A percentile compares a stretch with the other conserved stretches of the same genome.
Conservation (phyloP, 805 yeast genomes). For the Suhomyces sp. region DNA sequence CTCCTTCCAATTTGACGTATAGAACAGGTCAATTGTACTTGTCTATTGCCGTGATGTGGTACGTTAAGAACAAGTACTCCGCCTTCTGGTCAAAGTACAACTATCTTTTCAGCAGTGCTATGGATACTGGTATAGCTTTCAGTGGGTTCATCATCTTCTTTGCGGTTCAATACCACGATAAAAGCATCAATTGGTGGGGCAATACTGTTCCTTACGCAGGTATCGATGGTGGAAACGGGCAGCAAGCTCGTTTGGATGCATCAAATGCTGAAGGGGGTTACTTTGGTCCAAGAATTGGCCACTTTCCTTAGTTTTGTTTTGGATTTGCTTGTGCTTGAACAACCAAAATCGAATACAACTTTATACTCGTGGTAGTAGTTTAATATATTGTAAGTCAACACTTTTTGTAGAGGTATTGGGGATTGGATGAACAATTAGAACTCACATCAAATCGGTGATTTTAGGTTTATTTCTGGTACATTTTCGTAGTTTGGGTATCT, state of each 20-base stretch:
- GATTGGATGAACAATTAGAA: no score
- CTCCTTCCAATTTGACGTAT: conserved; percentile 36
- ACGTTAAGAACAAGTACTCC: conserved; percentile 25
- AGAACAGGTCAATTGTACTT: conserved; percentile 29
- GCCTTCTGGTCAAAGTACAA: conserved; percentile 40
- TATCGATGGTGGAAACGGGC: conserved; percentile 27
- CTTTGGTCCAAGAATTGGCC: conserved; percentile 19
- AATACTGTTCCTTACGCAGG: conserved; percentile 31
- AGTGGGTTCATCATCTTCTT: conserved; percentile 36
- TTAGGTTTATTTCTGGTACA: no score
- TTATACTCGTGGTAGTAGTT: no score
- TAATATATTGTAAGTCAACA: no score
- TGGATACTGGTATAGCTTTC: conserved; percentile 37
- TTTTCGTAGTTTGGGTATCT: no score
- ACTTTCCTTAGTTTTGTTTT: conserved; percentile 12
- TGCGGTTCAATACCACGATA: conserved; percentile 35
- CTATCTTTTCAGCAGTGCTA: conserved; percentile 29
- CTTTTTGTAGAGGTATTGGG: no score
- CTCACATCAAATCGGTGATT: no score
- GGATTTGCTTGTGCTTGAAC: no score
- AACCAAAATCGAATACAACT: no score
- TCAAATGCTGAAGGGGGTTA: conserved; percentile 18
- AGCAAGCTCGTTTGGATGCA: conserved; percentile 12
- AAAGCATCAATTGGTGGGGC: conserved; percentile 34
- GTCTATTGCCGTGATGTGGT: conserved; percentile 27